Base-by-base conservation (phyloP, 108 stramenopile species). In the Conticribra guillardii region DNA sequence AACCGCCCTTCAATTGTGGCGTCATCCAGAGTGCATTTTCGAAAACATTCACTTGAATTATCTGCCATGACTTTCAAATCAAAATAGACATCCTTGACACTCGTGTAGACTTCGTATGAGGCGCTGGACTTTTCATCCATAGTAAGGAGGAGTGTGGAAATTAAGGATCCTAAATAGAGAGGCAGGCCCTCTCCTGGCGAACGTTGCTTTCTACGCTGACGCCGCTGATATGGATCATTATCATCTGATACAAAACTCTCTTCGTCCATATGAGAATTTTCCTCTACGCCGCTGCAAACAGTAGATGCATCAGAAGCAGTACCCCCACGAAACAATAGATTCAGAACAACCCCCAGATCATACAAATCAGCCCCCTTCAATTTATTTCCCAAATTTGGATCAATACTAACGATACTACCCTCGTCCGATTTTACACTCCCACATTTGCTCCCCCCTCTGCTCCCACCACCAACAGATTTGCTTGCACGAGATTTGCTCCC, bases 51-150 rank as follows among this genome's bases (percentile, higher is more conserved):
- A 33, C 18, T 16, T 37, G 46, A 17, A 37, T 65, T 58, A 48
- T 34, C 47, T 11, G 34, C 19, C 72, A 73, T 49, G 16, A 57
- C 21, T 31, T 73, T 73, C 55, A 73, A 65, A 58, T 73, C 72
- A 49, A 34, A 21, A 33, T 57, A 73, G 1, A 65, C 72, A 37
- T 73, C 72, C 15, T 59, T 64, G 22, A 29, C 72, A 46, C 30
- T 45, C 32, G 64, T 55, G 51, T 73, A 73, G 33, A 33, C 29
- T 32, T 63, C 47, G 4, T 53, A 27, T 22, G 71, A 63, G 18
- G 63, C 19, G 64, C 29, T 47, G 17, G 56, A n/a, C 16, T 22
- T 32, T 15, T 69, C 49, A n/a, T 49, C 32, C 4, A 48, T 45
- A 26, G 28, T 51, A 11, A 69, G 23, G 19, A 69, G 57, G 4